phyloP scores from a whole-genome alignment of 1,284 basidiomycete genomes.

The Fomitiporia mediterranea region DNA sequence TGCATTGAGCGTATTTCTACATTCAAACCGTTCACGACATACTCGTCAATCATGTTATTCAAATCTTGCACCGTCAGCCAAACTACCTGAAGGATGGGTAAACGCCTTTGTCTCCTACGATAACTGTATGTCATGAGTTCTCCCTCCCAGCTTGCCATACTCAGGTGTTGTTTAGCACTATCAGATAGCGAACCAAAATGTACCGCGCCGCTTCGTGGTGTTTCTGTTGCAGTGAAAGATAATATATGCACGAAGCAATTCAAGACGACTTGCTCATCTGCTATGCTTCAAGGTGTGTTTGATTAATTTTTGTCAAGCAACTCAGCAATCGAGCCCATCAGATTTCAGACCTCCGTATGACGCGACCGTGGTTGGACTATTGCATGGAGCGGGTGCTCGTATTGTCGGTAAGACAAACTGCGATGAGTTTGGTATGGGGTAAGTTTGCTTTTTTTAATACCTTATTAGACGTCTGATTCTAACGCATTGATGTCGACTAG shows the following conservation, averaged over 20 bases:
- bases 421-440: constrained; percentile 99
- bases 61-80: not conserved
- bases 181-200: not conserved
- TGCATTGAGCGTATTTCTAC: not conserved
- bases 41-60: not conserved
- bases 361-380: constrained; percentile 74
- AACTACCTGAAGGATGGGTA: not conserved
- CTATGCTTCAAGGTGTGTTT: constrained; percentile 58
- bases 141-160: not conserved
- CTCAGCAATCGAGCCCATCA: not conserved
- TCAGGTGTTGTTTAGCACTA: constrained; percentile 13
- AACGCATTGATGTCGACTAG: constrained; percentile 36
- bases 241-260: constrained; percentile 72
- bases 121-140: not conserved
- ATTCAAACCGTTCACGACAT: not conserved
- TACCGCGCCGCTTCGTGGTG: constrained; percentile 30
- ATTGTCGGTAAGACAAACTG: constrained; percentile 91
- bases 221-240: constrained; percentile 75
- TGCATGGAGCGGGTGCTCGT: constrained; percentile 63
- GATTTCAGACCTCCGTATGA: constrained; percentile 81
- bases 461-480: not conserved
- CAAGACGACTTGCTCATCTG: constrained; percentile 78
- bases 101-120: constrained; percentile 16
- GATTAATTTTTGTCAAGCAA: not conserved
- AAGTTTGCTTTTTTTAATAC: constrained; percentile 23